Conservation (phyloP, 257 asterid genomes). For the Scutellaria barbata region DNA sequence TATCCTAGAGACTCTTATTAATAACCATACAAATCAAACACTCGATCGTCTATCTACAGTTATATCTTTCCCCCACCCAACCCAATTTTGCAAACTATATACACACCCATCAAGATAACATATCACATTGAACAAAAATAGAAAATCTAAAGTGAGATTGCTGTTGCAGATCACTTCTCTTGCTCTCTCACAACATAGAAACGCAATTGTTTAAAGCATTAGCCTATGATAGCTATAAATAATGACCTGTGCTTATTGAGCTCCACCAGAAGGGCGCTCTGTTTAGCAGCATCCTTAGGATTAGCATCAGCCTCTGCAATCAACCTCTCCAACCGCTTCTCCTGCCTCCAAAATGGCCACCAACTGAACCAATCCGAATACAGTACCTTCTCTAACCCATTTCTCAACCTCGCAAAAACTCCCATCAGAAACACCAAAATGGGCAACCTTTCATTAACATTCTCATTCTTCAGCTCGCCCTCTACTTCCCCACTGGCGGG, state of each 20-base stretch:
- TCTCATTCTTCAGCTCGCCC: constrained; percentile 43
- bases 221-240: constrained; percentile 2
- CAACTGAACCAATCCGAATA: constrained; percentile 71
- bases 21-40: constrained; percentile 16
- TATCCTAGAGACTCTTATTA: neutral
- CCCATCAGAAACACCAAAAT: constrained; percentile 69
- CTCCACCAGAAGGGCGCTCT: constrained; percentile 74
- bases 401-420: constrained; percentile 54
- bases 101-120: constrained; percentile 19
- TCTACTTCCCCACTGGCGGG: constrained; percentile 35
- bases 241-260: constrained; percentile 84
- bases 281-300: constrained; percentile 77
- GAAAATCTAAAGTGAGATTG: neutral
- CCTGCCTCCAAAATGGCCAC: constrained; percentile 89
- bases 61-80: neutral
- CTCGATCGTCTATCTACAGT: neutral
- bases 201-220: neutral
- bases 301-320: constrained; percentile 82
- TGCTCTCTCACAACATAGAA: neutral
- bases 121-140: constrained; percentile 5
- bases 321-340: constrained; percentile 75
- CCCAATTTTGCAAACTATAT: constrained; percentile 12
- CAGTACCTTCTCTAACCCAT: constrained; percentile 56
- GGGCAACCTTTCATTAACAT: constrained; percentile 56
- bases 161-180: neutral